phyloP scores from a whole-genome alignment of 768 basidiomycete species.

The Leccinum boreale region DNA sequence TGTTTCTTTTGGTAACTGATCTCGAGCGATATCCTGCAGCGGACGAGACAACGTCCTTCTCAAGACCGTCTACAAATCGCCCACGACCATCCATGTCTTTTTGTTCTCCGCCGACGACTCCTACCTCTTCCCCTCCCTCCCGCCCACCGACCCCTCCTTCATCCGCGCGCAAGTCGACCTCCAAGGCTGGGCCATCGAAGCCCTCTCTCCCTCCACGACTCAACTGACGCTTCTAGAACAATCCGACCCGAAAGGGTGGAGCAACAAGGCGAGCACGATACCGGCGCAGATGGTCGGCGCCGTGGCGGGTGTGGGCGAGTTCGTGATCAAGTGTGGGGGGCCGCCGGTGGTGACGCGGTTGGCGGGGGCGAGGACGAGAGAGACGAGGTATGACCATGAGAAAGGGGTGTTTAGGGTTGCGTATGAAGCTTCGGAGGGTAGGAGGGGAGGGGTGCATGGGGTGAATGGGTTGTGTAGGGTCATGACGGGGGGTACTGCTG shows the following conservation, averaged over 20 bases:
- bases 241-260: constrained; percentile 96
- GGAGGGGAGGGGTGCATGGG: constrained; percentile 34
- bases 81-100: constrained; percentile 92
- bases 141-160: constrained; percentile 62
- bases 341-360: constrained; percentile 89
- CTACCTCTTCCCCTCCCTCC: constrained; percentile 77
- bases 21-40: constrained; percentile 39
- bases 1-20: not conserved
- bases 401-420: constrained; percentile 76
- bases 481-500: not conserved
- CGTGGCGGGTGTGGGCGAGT: constrained; percentile 91
- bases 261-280: constrained; percentile 83
- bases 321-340: constrained; percentile 91
- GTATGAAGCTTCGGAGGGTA: constrained; percentile 65
- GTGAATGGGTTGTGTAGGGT: constrained; percentile 16
- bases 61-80: constrained; percentile 96
- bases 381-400: constrained; percentile 85
- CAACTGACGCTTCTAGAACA: constrained; percentile 92
- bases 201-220: constrained; percentile 91
- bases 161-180: constrained; percentile 96
- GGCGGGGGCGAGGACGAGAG: constrained; percentile 69
- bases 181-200: constrained; percentile 98
- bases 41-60: constrained; percentile 88
- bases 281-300: constrained; percentile 91
- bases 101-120: constrained; percentile 91